Conservation (phyloP, 305 asterid species). For the Striga hermonthica region DNA sequence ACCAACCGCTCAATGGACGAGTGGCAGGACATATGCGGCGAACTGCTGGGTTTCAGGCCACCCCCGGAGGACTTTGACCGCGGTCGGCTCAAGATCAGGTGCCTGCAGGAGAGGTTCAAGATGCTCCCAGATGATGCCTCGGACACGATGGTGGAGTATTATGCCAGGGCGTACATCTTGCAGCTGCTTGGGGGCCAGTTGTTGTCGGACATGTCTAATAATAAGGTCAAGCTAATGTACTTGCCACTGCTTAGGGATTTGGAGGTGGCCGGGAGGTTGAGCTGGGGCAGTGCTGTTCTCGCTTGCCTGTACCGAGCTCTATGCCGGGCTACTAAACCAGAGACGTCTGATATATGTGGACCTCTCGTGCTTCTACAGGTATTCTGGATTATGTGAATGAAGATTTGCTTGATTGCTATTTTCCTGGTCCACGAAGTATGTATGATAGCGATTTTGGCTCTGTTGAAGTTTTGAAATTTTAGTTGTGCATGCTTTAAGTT, state of each 20-base stretch:
- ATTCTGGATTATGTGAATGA: background rate
- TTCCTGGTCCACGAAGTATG: background rate
- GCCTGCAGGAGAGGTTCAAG: constrained; percentile 66
- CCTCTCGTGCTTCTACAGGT: constrained; percentile 72
- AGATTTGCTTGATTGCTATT: background rate
- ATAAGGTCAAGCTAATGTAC: constrained; percentile 66
- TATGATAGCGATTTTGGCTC: background rate
- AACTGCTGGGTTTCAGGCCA: constrained; percentile 69
- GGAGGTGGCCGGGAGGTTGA: constrained; percentile 55
- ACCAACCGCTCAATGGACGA: constrained; percentile 71
- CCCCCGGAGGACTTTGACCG: constrained; percentile 71
- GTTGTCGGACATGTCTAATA: constrained; percentile 65
- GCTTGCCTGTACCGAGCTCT: constrained; percentile 66
- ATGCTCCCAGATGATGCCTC: constrained; percentile 65
- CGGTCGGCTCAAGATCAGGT: constrained; percentile 71
- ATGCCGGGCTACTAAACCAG: constrained; percentile 63
- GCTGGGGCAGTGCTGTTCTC: constrained; percentile 72
- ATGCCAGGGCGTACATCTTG: constrained; percentile 69
- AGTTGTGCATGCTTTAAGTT: background rate
- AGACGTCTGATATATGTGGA: constrained; percentile 72
- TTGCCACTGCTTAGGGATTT: constrained; percentile 68
- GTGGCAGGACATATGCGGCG: constrained; percentile 72
- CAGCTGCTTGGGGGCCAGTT: constrained; percentile 64
- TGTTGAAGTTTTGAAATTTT: background rate
- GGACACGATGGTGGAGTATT: constrained; percentile 47